These are phyloP conservation scores for Beauveria sp. DNA, from an alignment of 2,329 filamentous ascomycete genomes.

Conservation along the genomic window DNA sequence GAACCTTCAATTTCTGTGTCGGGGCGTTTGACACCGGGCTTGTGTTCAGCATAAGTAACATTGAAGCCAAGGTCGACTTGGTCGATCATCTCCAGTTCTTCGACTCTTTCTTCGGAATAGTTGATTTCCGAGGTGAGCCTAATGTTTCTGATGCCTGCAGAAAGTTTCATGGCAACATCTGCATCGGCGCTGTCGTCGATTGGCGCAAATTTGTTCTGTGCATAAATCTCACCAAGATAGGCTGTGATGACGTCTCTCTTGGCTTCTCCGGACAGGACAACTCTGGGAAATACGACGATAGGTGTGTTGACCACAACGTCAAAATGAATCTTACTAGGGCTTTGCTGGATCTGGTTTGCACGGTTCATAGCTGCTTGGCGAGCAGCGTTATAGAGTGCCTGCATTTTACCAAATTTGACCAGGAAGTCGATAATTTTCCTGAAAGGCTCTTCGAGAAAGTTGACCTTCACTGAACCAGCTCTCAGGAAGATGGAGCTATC, in stretches of 20 bases:
- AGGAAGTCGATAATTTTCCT: slow-evolving; percentile 96
- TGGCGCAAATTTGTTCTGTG: slow-evolving; percentile 83
- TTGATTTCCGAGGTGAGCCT: slow-evolving; percentile 84
- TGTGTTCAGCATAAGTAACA: slow-evolving; percentile 86
- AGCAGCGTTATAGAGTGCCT: slow-evolving; percentile 95
- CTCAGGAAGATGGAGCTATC: slow-evolving; percentile 86
- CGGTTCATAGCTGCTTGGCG: slow-evolving; percentile 90
- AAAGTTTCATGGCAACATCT: slow-evolving; percentile 79
- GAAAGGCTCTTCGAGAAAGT: slow-evolving; percentile 95
- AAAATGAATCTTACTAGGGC: slow-evolving; percentile 83
- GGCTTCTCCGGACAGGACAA: slow-evolving; percentile 60
- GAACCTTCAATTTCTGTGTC: slow-evolving; percentile 86
- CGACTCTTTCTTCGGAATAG: slow-evolving; percentile 61
- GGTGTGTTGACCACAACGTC: slow-evolving; percentile 91
- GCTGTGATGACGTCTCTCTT: slow-evolving; percentile 81
- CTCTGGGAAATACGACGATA: slow-evolving; percentile 87
- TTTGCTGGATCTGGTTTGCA: slow-evolving; percentile 87
- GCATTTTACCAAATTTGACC: slow-evolving; percentile 99
- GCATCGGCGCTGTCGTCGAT: slow-evolving; percentile 69
- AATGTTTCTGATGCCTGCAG: slow-evolving; percentile 86
- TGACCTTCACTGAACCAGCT: slow-evolving; percentile 91
- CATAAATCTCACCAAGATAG: slow-evolving; percentile 95
- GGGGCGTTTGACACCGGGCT: slow-evolving; percentile 65
- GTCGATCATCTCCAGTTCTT: slow-evolving; percentile 94
- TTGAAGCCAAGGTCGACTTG: slow-evolving; percentile 92